phyloP scores from a whole-genome alignment of 106 monocot genomes.

The Iris macrosiphon region DNA sequence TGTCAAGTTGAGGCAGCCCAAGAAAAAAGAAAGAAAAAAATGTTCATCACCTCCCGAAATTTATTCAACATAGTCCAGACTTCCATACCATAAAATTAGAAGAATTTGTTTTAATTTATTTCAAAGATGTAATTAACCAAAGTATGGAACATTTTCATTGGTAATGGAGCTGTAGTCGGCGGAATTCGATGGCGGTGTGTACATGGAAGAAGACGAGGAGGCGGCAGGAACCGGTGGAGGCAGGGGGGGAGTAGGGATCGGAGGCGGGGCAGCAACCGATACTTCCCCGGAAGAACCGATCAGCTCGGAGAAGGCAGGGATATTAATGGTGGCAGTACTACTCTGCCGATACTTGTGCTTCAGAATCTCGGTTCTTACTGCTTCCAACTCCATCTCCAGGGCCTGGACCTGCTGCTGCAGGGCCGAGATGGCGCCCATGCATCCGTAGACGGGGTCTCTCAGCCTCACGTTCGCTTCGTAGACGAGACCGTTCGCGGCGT shows the following conservation, averaged over 20 bases:
- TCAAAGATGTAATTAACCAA: too few relatives aligned
- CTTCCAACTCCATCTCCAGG: constrained; percentile 54
- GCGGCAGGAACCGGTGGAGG: constrained; percentile 1
- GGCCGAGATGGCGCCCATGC: constrained; percentile 78
- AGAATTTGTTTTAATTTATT: too few relatives aligned
- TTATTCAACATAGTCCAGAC: too few relatives aligned
- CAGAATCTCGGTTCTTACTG: constrained; percentile 61
- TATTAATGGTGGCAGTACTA: not conserved
- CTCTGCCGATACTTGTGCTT: constrained; percentile 68
- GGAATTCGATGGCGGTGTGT: constrained; percentile 59
- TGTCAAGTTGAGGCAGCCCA: too few relatives aligned
- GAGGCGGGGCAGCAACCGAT: constrained; percentile 25
- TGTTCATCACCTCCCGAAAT: too few relatives aligned
- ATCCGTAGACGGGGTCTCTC: constrained; percentile 80
- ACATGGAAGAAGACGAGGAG: constrained; percentile 42
- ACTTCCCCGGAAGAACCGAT: constrained; percentile 24
- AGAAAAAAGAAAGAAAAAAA: too few relatives aligned
- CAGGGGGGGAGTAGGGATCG: constrained; percentile 1
- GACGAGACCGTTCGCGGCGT: constrained; percentile 78
- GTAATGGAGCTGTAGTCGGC: constrained; percentile 84
- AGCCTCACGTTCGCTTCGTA: constrained; percentile 80
- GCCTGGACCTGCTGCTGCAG: constrained; percentile 74
- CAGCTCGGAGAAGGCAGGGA: not conserved
- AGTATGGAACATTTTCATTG: constrained; percentile 63
- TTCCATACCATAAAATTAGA: too few relatives aligned